phyloP scores from a whole-genome alignment of 2,329 filamentous ascomycete species.

The Capronia epimyces region DNA sequence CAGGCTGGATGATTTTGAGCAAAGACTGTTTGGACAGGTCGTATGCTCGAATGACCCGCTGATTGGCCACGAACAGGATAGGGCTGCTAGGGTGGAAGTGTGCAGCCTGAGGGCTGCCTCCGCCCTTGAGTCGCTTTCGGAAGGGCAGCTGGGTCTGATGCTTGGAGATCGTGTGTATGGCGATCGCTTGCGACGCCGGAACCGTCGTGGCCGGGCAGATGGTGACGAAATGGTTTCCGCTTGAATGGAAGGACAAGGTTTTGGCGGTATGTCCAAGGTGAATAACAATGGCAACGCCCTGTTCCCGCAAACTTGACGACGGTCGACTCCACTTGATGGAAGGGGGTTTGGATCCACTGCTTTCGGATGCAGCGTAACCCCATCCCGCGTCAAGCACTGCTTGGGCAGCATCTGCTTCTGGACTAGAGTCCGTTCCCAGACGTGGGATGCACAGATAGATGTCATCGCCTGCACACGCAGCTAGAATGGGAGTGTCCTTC shows the following conservation, averaged over 20 bases:
- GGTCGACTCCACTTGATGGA: slow-evolving; percentile 76
- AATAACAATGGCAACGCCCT: slow-evolving; percentile 70
- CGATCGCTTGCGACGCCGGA: slow-evolving; percentile 59
- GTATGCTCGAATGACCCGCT: slow-evolving; percentile 87
- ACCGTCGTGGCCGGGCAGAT: slow-evolving; percentile 65
- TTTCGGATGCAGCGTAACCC: slow-evolving; percentile 65
- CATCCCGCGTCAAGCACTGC: slow-evolving; percentile 83
- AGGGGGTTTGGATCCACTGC: slow-evolving; percentile 53
- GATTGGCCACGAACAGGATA: slow-evolving; percentile 92
- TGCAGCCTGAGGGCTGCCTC: slow-evolving; percentile 75
- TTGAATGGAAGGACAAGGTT: slow-evolving; percentile 85
- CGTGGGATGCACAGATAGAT: slow-evolving; percentile 78
- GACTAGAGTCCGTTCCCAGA: slow-evolving; percentile 33
- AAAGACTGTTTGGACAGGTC: slow-evolving; percentile 88
- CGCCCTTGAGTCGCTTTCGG: slow-evolving; percentile 62
- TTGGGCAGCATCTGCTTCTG: slow-evolving; percentile 58
- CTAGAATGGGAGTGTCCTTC: slow-evolving; percentile 72
- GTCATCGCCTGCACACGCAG: slow-evolving; percentile 77
- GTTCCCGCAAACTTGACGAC: slow-evolving; percentile 64
- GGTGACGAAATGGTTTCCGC: slow-evolving; percentile 88
- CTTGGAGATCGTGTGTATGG: slow-evolving; percentile 91
- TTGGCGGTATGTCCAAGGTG: slow-evolving; percentile 78
- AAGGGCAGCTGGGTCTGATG: slow-evolving; percentile 94
- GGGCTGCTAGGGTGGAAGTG: slow-evolving; percentile 93
- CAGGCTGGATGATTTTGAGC: slow-evolving; percentile 87